Evolutionary conservation across 331 rosid genomes (phyloP).

Genomic region (Pyrus hybrid): DNA sequence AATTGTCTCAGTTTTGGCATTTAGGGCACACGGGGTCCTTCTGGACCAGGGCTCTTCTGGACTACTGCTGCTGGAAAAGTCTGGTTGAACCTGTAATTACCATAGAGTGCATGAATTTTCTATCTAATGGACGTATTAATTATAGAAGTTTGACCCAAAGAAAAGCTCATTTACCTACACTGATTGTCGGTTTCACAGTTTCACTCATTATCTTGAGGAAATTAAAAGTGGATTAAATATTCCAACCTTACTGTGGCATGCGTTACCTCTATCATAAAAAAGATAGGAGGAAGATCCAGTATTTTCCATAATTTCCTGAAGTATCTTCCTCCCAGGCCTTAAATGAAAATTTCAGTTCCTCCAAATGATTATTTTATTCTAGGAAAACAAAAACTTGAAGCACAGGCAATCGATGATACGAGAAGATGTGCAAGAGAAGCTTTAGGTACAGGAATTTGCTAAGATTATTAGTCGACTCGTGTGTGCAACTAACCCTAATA

Average conservation of each 20-base stretch:
- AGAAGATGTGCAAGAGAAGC: background rate
- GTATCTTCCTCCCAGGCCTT: background rate
- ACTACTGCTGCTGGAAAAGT: background rate
- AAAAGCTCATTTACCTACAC: background rate
- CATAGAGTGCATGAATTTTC: background rate
- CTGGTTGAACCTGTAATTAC: background rate
- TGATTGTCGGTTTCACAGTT: background rate
- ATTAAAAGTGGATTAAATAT: too few species aligned
- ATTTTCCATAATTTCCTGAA: background rate
- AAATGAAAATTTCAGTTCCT: background rate
- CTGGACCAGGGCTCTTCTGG: slow-evolving; percentile 4
- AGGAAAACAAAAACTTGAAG: background rate
- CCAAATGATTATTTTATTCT: background rate
- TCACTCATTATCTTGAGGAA: background rate
- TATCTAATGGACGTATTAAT: background rate
- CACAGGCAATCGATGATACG: background rate
- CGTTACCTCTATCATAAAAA: too few species aligned
- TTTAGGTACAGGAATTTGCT: background rate
- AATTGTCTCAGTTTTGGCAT: background rate
- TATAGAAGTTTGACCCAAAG: background rate
- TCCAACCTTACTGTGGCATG: too few species aligned
- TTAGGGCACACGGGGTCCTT: background rate
- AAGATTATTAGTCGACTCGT: background rate
- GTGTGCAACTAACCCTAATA: background rate
- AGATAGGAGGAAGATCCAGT: background rate